These are phyloP conservation scores for Lepidium aucheri DNA, from an alignment of 345 rosid genomes.

Conservation along the genomic window DNA sequence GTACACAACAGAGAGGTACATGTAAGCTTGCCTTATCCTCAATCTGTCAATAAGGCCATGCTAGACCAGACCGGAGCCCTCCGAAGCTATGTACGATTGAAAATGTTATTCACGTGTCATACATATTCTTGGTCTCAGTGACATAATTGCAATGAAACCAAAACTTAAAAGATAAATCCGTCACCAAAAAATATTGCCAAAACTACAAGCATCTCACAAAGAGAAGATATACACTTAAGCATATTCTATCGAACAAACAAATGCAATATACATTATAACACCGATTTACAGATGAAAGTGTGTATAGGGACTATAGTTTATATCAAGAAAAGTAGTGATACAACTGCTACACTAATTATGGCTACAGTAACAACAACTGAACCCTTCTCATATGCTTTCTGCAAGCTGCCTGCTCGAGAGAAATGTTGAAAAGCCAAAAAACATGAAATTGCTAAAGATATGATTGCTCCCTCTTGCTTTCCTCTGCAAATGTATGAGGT, in stretches of 20 bases:
- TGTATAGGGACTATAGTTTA: neutral
- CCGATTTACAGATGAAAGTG: slow-evolving; percentile 24
- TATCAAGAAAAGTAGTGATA: slow-evolving; percentile 35
- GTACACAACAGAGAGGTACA: too few relatives aligned
- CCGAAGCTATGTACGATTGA: too few relatives aligned
- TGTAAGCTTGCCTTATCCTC: too few relatives aligned
- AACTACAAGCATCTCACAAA: neutral
- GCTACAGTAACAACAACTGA: slow-evolving; percentile 70
- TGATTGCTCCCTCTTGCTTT: slow-evolving; percentile 54
- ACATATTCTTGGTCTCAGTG: too few relatives aligned
- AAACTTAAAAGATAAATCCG: neutral
- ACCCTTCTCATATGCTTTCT: slow-evolving; percentile 60
- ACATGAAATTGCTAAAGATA: slow-evolving; percentile 45
- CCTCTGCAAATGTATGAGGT: slow-evolving; percentile 43
- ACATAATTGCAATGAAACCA: too few relatives aligned
- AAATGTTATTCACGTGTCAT: too few relatives aligned
- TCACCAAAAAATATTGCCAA: slow-evolving; percentile 1
- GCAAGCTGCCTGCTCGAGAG: slow-evolving; percentile 55
- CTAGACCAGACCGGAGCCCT: too few relatives aligned
- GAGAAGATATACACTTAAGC: neutral
- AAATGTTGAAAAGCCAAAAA: slow-evolving; percentile 87
- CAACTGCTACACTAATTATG: slow-evolving; percentile 36
- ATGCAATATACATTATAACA: neutral
- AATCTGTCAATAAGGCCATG: too few relatives aligned
- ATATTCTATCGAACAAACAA: neutral